These are phyloP conservation scores for Ophiocordyceps unilateralis DNA, from an alignment of 2,329 filamentous ascomycete genomes.

Conservation along the genomic window DNA sequence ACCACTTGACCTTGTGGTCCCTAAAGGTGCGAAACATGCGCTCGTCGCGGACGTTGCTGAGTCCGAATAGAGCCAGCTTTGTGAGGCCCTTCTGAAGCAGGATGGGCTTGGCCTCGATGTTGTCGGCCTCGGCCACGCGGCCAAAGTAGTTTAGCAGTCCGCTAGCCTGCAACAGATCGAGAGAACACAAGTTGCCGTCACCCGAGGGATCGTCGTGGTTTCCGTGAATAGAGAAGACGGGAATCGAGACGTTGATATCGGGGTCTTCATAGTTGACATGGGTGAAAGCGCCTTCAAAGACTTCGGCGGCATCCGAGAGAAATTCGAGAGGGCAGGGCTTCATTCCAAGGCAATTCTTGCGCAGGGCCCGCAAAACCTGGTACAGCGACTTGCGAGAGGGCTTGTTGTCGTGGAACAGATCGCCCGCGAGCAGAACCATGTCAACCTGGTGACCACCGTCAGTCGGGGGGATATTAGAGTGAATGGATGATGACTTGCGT, in stretches of 20 bases:
- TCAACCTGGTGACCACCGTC: slow-evolving; percentile 41
- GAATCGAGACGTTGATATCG: slow-evolving; percentile 92
- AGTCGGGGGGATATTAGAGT: neutral
- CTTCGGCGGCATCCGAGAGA: slow-evolving; percentile 78
- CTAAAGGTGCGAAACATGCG: slow-evolving; percentile 85
- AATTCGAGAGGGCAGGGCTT: slow-evolving; percentile 93
- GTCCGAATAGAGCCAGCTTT: slow-evolving; percentile 80
- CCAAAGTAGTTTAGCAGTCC: slow-evolving; percentile 95
- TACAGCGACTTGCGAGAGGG: slow-evolving; percentile 92
- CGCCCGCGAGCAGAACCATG: slow-evolving; percentile 89
- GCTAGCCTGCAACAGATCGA: slow-evolving; percentile 81
- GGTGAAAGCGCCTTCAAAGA: slow-evolving; percentile 77
- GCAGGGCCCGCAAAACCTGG: slow-evolving; percentile 87
- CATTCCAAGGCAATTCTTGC: slow-evolving; percentile 86
- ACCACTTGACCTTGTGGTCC: slow-evolving; percentile 89
- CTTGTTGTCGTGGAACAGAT: slow-evolving; percentile 96
- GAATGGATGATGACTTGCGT: slow-evolving; percentile 30
- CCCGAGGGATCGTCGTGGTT: slow-evolving; percentile 98
- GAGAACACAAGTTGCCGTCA: slow-evolving; percentile 76
- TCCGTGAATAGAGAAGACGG: slow-evolving; percentile 94
- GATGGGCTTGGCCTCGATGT: slow-evolving; percentile 82
- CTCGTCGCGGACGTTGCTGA: slow-evolving; percentile 94
- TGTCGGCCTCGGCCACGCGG: slow-evolving; percentile 77
- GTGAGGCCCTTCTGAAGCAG: slow-evolving; percentile 85
- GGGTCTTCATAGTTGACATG: slow-evolving; percentile 97